A percentile compares a stretch with the other conserved stretches of the same genome.
Conservation (phyloP, 169 alveolate genomes). For the Ichthyophthirius multifiliis region DNA sequence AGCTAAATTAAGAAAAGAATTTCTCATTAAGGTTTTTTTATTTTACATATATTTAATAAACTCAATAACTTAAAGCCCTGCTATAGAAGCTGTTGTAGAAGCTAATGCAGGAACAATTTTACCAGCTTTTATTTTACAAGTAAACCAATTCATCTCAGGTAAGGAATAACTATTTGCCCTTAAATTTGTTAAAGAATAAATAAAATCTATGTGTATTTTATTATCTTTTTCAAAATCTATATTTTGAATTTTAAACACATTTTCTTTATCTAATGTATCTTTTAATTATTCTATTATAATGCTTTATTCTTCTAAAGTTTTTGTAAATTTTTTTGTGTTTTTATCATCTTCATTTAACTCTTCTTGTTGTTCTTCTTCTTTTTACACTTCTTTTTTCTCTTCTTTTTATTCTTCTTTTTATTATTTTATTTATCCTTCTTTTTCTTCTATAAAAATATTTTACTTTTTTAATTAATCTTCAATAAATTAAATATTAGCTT, state of each 20-base stretch:
- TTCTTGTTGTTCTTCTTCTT: constrained; percentile 17
- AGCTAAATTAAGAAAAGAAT: constrained; percentile 72
- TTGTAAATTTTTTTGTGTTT: not conserved
- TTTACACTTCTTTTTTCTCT: constrained; percentile 19
- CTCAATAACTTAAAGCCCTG: constrained; percentile 78
- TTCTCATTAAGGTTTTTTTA: constrained; percentile 42
- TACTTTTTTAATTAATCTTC: constrained; percentile 39
- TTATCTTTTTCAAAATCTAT: constrained; percentile 84
- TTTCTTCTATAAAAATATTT: constrained; percentile 62
- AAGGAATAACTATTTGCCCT: constrained; percentile 75
- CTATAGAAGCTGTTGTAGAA: constrained; percentile 87
- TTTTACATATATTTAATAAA: constrained; percentile 48
- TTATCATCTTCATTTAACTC: not conserved
- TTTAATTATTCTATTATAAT: constrained; percentile 25
- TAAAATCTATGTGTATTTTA: constrained; percentile 81
- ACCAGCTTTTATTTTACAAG: constrained; percentile 84
- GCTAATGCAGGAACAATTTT: constrained; percentile 88
- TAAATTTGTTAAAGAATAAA: constrained; percentile 75
- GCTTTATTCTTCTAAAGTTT: constrained; percentile 7
- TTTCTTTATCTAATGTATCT: not conserved
- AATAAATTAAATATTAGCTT: constrained; percentile 39
- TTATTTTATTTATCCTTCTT: constrained; percentile 61
- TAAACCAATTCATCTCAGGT: constrained; percentile 82
- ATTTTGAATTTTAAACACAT: constrained; percentile 21
- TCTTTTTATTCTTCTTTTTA: constrained; percentile 39